Conservation (phyloP, 2,329 filamentous ascomycete genomes). For the Diaporthe citri region DNA sequence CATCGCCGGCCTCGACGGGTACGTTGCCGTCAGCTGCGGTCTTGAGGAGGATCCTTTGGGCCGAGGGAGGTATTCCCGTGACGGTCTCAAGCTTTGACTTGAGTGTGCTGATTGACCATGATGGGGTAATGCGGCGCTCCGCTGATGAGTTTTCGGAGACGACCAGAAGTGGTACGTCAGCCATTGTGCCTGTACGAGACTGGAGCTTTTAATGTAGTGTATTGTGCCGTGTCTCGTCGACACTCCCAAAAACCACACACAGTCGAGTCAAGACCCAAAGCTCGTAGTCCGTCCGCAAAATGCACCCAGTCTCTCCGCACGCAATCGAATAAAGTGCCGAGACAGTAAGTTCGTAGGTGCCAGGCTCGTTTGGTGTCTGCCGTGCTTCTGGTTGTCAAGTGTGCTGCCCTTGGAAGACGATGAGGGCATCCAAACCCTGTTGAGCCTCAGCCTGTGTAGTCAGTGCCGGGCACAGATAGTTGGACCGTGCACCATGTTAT, state of each 20-base stretch:
- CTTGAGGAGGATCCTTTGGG: constrained; percentile 82
- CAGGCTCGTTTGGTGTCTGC: neutral
- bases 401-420: neutral
- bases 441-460: constrained; percentile 2
- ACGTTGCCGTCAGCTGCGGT: constrained; percentile 71
- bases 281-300: neutral
- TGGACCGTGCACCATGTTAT: constrained; percentile 9
- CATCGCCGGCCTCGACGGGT: constrained; percentile 76
- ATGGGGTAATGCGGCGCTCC: constrained; percentile 91
- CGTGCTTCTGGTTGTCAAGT: neutral
- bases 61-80: constrained; percentile 87
- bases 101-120: constrained; percentile 88
- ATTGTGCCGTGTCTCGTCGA: neutral
- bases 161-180: constrained; percentile 82
- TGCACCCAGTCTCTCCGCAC: no score
- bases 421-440: constrained; percentile 1
- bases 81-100: constrained; percentile 92
- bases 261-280: neutral
- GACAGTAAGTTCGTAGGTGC: neutral
- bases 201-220: neutral
- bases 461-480: neutral
- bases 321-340: neutral
- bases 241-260: neutral
- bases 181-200: constrained; percentile 58
- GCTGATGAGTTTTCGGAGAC: constrained; percentile 82